Conservation (phyloP, 2,329 filamentous ascomycete genomes). For the Pezicula carpinea region DNA sequence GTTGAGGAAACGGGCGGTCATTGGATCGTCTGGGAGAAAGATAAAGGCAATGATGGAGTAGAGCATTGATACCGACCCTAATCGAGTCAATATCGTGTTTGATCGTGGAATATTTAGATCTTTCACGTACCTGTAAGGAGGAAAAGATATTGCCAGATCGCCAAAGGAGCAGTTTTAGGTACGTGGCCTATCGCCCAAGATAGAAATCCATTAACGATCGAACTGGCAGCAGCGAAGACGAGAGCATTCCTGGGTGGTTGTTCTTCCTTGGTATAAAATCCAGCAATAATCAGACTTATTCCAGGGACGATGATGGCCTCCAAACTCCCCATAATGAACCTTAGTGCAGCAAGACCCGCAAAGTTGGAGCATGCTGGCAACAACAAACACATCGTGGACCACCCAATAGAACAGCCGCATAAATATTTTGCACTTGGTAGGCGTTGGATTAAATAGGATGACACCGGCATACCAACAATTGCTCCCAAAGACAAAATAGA, state of each 20-base stretch:
- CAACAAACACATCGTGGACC: constrained; percentile 28
- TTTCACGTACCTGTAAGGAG: constrained; percentile 4
- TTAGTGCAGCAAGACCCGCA: constrained; percentile 28
- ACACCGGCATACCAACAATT: constrained; percentile 21
- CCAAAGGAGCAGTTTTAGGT: constrained; percentile 5
- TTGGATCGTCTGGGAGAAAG: constrained; percentile 43
- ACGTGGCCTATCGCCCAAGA: constrained; percentile 27
- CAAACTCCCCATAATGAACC: constrained; percentile 30
- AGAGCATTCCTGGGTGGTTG: constrained; percentile 32
- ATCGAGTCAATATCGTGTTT: neutral
- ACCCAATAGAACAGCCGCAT: constrained; percentile 23
- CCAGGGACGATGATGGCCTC: constrained; percentile 20
- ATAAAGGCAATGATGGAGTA: constrained; percentile 33
- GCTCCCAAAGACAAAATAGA: constrained; percentile 26
- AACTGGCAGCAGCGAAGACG: constrained; percentile 32
- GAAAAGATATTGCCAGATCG: constrained; percentile 13
- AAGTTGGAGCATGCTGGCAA: constrained; percentile 22
- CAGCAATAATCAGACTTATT: constrained; percentile 33
- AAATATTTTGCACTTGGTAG: constrained; percentile 26
- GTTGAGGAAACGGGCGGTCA: constrained; percentile 35
- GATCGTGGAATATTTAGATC: too few relatives aligned
- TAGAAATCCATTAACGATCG: constrained; percentile 24
- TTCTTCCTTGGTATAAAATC: constrained; percentile 34
- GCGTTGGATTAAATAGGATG: constrained; percentile 25
- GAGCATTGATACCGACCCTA: constrained; percentile 23